Conservation (phyloP, 495 filamentous ascomycete genomes). For the Xylaria intraflava region DNA sequence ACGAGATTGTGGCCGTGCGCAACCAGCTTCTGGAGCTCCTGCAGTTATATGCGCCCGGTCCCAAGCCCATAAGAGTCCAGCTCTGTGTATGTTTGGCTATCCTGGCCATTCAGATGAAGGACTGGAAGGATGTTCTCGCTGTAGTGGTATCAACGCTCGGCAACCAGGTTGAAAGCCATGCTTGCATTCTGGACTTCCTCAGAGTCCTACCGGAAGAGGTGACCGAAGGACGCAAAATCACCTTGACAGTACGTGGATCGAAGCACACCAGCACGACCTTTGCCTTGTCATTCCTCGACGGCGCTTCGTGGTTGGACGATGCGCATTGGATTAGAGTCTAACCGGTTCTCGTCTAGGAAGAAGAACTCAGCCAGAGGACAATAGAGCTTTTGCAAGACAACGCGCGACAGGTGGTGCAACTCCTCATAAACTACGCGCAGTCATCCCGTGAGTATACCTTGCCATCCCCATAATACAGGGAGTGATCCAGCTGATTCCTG, state of each 20-base stretch:
- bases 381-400: conserved; percentile 85
- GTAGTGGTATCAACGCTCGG: conserved; percentile 74
- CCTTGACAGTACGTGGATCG: conserved; percentile 85
- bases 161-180: conserved; percentile 63
- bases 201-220: conserved; percentile 97
- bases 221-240: conserved; percentile 97
- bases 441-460: conserved; percentile 64
- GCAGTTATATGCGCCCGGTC: conserved; percentile 68
- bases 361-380: conserved; percentile 76
- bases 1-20: conserved; percentile 66
- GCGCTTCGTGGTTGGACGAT: conserved; percentile 33
- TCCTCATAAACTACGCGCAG: conserved; percentile 82
- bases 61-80: conserved; percentile 87
- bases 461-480: background rate
- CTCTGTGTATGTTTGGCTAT: conserved; percentile 91
- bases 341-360: conserved; percentile 66
- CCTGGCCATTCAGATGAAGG: conserved; percentile 89
- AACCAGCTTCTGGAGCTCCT: conserved; percentile 76
- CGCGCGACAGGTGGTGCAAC: conserved; percentile 71
- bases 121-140: conserved; percentile 89
- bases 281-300: conserved; percentile 33
- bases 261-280: conserved; percentile 38
- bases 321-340: conserved; percentile 46
- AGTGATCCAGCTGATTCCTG: conserved; percentile 14
- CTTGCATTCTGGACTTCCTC: conserved; percentile 90